phyloP scores from a whole-genome alignment of 1,284 basidiomycete species.

The Trichosporon sp. region DNA sequence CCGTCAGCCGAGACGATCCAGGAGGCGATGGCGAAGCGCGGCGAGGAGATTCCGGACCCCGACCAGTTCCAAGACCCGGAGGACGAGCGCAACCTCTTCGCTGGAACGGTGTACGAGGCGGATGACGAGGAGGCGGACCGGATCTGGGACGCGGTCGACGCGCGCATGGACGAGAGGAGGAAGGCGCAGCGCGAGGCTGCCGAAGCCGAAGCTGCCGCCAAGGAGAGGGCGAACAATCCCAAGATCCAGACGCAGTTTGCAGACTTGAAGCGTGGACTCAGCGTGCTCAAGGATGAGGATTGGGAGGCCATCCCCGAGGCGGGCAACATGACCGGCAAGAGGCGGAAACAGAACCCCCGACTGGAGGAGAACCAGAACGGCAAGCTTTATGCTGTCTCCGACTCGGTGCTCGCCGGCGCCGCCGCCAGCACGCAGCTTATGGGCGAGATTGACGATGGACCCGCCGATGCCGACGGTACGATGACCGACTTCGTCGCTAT shows the following conservation, averaged over 20 bases:
- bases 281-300: constrained; percentile 82
- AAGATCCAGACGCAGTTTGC: constrained; percentile 71
- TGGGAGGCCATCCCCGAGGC: constrained; percentile 97
- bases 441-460: constrained; percentile 72
- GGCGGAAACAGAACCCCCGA: constrained; percentile 77
- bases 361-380: constrained; percentile 59
- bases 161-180: constrained; percentile 84
- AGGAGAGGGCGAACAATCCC: constrained; percentile 55
- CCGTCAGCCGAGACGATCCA: constrained; percentile 85
- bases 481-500: constrained; percentile 97
- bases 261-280: constrained; percentile 87
- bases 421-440: constrained; percentile 63
- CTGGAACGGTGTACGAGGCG: constrained; percentile 91
- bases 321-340: constrained; percentile 89
- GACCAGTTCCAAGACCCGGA: constrained; percentile 92
- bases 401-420: constrained; percentile 69
- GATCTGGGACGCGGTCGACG: constrained; percentile 89
- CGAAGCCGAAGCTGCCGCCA: constrained; percentile 52
- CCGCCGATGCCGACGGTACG: constrained; percentile 72
- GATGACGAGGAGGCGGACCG: constrained; percentile 97
- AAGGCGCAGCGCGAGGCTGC: constrained; percentile 65
- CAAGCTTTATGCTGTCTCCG: constrained; percentile 83
- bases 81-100: constrained; percentile 94
- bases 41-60: constrained; percentile 85
- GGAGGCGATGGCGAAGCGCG: constrained; percentile 77